A percentile compares a stretch with the other conserved stretches of the same genome.
Evolutionary conservation across 2,329 filamentous ascomycete genomes (phyloP).

Genomic region (Colletotrichum sidae): DNA sequence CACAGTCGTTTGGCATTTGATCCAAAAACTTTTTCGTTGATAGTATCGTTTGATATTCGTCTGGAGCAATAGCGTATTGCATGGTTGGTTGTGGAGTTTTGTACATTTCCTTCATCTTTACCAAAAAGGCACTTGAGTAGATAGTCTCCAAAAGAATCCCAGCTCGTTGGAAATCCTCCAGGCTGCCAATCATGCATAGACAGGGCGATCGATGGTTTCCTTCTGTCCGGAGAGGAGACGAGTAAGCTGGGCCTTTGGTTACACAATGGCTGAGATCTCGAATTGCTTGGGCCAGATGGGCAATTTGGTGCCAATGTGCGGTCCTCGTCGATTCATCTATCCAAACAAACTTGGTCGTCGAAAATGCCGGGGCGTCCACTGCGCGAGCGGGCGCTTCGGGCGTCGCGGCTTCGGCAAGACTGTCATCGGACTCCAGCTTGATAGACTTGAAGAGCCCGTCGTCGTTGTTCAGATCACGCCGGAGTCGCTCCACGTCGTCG

Average conservation of each 20-base stretch:
- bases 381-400: not conserved
- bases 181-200: constrained; percentile 7
- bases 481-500: constrained; percentile 19
- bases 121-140: constrained; percentile 31
- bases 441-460: constrained; percentile 27
- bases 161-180: constrained; percentile 17
- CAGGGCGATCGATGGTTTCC: constrained; percentile 7
- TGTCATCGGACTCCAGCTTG: constrained; percentile 12
- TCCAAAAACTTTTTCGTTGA: constrained; percentile 20
- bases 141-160: constrained; percentile 27
- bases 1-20: constrained; percentile 21
- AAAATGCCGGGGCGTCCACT: not conserved
- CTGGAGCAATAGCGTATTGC: constrained; percentile 22
- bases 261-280: constrained; percentile 8
- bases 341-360: constrained; percentile 27
- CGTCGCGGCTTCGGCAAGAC: not conserved
- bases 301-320: constrained; percentile 33
- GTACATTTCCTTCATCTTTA: constrained; percentile 17
- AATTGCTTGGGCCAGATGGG: constrained; percentile 21
- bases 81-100: constrained; percentile 20
- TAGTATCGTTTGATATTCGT: constrained; percentile 22
- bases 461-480: constrained; percentile 12
- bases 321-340: constrained; percentile 32
- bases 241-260: constrained; percentile 11
- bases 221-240: constrained; percentile 7